Evolutionary conservation across 2,329 filamentous ascomycete species (phyloP).

Genomic region (Sarocladium oryzae): DNA sequence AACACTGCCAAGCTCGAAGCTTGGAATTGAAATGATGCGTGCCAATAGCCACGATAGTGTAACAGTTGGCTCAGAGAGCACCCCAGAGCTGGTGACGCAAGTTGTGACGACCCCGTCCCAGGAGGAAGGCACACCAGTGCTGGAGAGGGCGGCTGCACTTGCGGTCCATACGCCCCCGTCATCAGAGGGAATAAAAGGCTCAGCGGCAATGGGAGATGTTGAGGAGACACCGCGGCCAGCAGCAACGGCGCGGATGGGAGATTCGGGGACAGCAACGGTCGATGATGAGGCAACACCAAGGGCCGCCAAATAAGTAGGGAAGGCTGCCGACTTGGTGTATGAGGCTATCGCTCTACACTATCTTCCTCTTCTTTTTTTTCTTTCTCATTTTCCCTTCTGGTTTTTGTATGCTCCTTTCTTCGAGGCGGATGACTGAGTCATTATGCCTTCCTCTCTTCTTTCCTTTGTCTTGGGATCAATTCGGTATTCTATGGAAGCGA

Average conservation of each 20-base stretch:
- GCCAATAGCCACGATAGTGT: slow-evolving; percentile 90
- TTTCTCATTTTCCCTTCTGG: background rate
- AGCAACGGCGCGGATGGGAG: slow-evolving; percentile 10
- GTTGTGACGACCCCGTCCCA: slow-evolving; percentile 42
- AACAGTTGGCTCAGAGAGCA: slow-evolving; percentile 41
- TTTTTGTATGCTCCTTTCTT: no score
- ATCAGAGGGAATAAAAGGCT: background rate
- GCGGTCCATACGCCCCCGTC: slow-evolving; percentile 11
- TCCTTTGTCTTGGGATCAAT: background rate
- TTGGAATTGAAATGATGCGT: slow-evolving; percentile 96
- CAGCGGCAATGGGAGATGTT: slow-evolving; percentile 14
- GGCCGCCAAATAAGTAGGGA: background rate
- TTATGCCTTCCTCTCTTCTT: background rate
- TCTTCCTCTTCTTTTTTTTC: background rate
- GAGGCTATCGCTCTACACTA: background rate
- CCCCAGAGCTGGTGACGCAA: slow-evolving; percentile 45
- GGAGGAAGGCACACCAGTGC: slow-evolving; percentile 22
- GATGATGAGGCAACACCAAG: slow-evolving; percentile 11
- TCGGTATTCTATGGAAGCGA: background rate
- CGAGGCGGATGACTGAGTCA: no score
- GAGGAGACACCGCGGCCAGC: slow-evolving; percentile 40
- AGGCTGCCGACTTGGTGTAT: no score
- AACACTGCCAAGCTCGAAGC: slow-evolving; percentile 70
- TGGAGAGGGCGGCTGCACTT: slow-evolving; percentile 10
- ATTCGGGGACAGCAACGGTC: background rate